Conservation (phyloP, 2,329 filamentous ascomycete species). For the Xenoacremonium recifei region DNA sequence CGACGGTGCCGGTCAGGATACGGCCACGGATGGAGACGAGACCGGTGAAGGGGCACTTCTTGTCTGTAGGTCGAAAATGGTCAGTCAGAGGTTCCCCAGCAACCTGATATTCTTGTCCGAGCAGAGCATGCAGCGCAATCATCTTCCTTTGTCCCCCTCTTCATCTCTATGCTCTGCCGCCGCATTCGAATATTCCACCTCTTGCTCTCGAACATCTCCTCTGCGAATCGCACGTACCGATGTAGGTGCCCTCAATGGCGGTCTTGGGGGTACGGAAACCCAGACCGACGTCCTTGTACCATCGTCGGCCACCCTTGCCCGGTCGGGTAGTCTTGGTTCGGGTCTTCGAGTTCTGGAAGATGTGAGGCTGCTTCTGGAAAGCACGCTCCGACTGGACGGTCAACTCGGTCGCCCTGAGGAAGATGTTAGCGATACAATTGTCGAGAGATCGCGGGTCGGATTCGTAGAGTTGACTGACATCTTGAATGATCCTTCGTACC, state of each 20-base stretch:
- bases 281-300: constrained; percentile 99
- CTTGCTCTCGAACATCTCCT: background rate
- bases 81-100: constrained; percentile 20
- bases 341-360: constrained; percentile 98
- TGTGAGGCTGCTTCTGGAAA: constrained; percentile 99
- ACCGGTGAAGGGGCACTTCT: constrained; percentile 99
- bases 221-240: constrained; percentile 69
- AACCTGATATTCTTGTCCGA: constrained; percentile 2
- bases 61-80: constrained; percentile 62
- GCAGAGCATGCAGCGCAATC: background rate
- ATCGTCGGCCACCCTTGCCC: constrained; percentile 90
- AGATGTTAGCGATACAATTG: constrained; percentile 30
- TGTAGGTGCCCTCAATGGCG: constrained; percentile 98
- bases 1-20: constrained; percentile 98
- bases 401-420: constrained; percentile 92
- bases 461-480: constrained; percentile 35
- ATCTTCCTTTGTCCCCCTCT: background rate
- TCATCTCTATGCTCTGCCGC: background rate
- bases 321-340: constrained; percentile 81
- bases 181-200: constrained; percentile 16
- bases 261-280: constrained; percentile 98
- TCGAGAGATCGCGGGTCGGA: constrained; percentile 11
- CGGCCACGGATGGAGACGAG: constrained; percentile 99
- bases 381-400: constrained; percentile 99
- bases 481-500: constrained; percentile 43